A percentile compares a stretch with the other conserved stretches of the same genome.
Conservation (phyloP, 2,329 filamentous ascomycete species). For the Zelopaecilomyces penicillatus region DNA sequence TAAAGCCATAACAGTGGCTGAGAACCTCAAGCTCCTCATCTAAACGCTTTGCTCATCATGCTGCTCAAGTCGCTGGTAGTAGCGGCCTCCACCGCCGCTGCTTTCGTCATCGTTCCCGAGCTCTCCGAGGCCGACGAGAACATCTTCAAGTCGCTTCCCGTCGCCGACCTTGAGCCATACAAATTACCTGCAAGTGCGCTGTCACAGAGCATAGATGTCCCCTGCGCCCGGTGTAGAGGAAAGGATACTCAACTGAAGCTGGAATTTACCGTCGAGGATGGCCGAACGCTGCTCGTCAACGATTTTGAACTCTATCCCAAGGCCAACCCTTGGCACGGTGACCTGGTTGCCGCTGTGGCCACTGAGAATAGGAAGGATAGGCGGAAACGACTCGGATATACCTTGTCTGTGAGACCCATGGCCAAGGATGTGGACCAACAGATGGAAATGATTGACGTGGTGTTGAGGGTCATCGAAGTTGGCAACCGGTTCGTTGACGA, state of each 20-base stretch:
- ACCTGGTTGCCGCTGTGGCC: conserved; percentile 38
- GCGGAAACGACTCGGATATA: conserved; percentile 40
- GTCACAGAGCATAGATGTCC: conserved; percentile 36
- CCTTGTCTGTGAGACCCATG: conserved; percentile 32
- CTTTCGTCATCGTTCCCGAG: conserved; percentile 48
- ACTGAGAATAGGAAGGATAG: conserved; percentile 28
- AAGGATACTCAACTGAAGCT: conserved; percentile 40
- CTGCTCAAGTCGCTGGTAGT: conserved; percentile 24
- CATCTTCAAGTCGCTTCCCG: conserved; percentile 32
- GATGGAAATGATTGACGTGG: conserved; percentile 44
- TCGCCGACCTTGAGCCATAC: conserved; percentile 25
- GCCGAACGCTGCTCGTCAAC: conserved; percentile 47
- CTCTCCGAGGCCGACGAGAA: conserved; percentile 34
- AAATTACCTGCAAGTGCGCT: conserved; percentile 26
- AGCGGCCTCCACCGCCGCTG: conserved; percentile 25
- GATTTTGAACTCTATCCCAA: conserved; percentile 52
- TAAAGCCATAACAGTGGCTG: too few relatives aligned
- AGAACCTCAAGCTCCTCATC: too few relatives aligned
- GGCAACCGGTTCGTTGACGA: conserved; percentile 45
- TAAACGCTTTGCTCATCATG: conserved; percentile 16
- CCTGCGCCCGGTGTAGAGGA: conserved; percentile 47
- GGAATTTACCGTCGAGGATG: conserved; percentile 43
- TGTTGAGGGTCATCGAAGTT: conserved; percentile 53
- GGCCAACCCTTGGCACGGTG: conserved; percentile 35
- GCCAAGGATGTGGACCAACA: conserved; percentile 42